Conservation (phyloP, 2,329 filamentous ascomycete species). For the Coleophoma eucalyptorum region DNA sequence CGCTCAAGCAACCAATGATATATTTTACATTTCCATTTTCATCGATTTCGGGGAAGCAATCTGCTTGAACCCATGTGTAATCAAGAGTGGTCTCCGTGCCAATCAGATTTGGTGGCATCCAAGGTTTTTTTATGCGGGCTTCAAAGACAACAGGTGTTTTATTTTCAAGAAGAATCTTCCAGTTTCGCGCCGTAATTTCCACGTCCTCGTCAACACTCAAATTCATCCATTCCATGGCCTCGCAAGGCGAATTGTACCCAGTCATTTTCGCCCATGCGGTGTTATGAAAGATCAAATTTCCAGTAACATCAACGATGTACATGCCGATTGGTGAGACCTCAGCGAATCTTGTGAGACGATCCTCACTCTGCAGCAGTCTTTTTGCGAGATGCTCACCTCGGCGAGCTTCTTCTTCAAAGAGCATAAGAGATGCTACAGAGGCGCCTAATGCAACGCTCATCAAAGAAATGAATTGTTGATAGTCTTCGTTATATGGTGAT, state of each 20-base stretch:
- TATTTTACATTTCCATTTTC: neutral
- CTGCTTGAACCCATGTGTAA: neutral
- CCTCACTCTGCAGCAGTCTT: slow-evolving; percentile 18
- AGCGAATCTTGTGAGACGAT: slow-evolving; percentile 56
- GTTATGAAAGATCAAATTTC: slow-evolving; percentile 73
- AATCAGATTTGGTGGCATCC: slow-evolving; percentile 15
- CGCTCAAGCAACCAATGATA: slow-evolving; percentile 24
- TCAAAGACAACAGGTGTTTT: slow-evolving; percentile 65
- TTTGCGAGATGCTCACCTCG: slow-evolving; percentile 49
- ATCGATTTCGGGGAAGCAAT: neutral
- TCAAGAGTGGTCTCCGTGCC: neutral
- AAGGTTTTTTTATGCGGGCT: slow-evolving; percentile 61
- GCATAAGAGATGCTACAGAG: slow-evolving; percentile 72
- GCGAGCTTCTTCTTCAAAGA: slow-evolving; percentile 78
- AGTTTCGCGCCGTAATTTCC: slow-evolving; percentile 50
- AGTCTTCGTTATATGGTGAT: slow-evolving; percentile 74
- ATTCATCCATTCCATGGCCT: slow-evolving; percentile 66
- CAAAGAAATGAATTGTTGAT: slow-evolving; percentile 70
- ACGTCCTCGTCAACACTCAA: slow-evolving; percentile 63
- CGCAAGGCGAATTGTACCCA: slow-evolving; percentile 53
- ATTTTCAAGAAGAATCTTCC: slow-evolving; percentile 56
- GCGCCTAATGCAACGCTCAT: slow-evolving; percentile 72
- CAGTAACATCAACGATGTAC: slow-evolving; percentile 70
- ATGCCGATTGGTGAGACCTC: slow-evolving; percentile 80
- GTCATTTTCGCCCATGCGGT: slow-evolving; percentile 73